Conservation (phyloP, 2,329 filamentous ascomycete species). For the Aspergillus latus region DNA sequence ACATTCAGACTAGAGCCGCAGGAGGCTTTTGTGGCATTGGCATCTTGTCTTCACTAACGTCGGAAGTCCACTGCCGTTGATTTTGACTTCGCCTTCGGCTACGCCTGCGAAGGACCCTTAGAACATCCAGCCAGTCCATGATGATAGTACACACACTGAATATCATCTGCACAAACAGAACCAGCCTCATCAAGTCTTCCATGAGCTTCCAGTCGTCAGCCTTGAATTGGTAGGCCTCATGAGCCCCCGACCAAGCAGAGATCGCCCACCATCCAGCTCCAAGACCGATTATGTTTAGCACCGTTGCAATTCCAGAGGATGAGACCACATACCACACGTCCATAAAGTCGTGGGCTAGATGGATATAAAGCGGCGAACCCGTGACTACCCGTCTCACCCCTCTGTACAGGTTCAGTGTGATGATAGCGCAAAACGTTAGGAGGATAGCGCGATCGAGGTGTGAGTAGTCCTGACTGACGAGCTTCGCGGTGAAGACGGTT, state of each 20-base stretch:
- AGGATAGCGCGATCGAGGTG: background rate
- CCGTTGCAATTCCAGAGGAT: background rate
- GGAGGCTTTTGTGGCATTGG: background rate
- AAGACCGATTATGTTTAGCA: background rate
- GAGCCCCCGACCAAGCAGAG: background rate
- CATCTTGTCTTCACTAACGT: background rate
- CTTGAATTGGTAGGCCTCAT: background rate
- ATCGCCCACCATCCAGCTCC: background rate
- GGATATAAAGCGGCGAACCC: background rate
- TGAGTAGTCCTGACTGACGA: background rate
- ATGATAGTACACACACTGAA: background rate
- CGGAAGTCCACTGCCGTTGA: background rate
- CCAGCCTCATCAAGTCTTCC: background rate
- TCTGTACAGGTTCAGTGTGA: background rate
- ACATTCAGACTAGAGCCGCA: background rate
- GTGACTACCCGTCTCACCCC: too few relatives aligned
- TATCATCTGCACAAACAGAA: background rate
- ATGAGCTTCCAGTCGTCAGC: background rate
- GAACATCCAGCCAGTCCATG: background rate
- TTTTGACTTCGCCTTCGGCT: background rate
- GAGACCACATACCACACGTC: background rate
- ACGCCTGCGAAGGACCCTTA: background rate
- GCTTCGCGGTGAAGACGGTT: background rate
- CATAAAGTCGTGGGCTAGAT: background rate
- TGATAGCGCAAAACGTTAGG: background rate